phyloP scores from a whole-genome alignment of 306 rosid species.

The Lotus japonicus region DNA sequence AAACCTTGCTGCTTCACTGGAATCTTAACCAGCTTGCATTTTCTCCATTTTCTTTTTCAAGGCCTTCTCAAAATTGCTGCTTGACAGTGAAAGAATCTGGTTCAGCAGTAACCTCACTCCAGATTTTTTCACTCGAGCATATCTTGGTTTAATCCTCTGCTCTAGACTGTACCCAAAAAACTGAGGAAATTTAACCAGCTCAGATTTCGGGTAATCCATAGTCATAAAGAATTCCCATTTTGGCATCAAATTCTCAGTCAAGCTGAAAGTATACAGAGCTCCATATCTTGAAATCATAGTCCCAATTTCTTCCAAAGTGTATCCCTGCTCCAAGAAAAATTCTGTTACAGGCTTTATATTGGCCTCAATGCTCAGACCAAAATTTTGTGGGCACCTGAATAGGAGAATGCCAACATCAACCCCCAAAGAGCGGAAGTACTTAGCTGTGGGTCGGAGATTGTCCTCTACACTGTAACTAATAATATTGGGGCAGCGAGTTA shows the following conservation, averaged over 20 bases:
- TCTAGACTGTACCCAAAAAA: constrained; percentile 81
- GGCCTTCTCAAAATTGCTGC: constrained; percentile 36
- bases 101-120: constrained; percentile 63
- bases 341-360: constrained; percentile 74
- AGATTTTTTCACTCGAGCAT: constrained; percentile 46
- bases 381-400: constrained; percentile 55
- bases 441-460: constrained; percentile 76
- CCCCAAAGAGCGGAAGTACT: constrained; percentile 69
- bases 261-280: constrained; percentile 65
- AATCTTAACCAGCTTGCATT: constrained; percentile 22
- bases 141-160: constrained; percentile 80
- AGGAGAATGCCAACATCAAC: constrained; percentile 73
- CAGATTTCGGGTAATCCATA: constrained; percentile 59
- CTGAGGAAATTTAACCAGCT: constrained; percentile 82
- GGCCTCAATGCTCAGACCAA: constrained; percentile 79
- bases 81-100: constrained; percentile 68
- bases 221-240: constrained; percentile 86
- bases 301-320: constrained; percentile 59
- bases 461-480: constrained; percentile 80
- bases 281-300: constrained; percentile 82
- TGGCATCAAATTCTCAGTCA: constrained; percentile 55
- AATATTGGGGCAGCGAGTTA: constrained; percentile 77
- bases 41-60: constrained; percentile 57
- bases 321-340: constrained; percentile 73
- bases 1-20: constrained; percentile 11